Evolutionary conservation across 139 green algal species (phyloP), one percentile per base, ranked within the genome.

Genomic region (Chlamydomonas sp.): DNA sequence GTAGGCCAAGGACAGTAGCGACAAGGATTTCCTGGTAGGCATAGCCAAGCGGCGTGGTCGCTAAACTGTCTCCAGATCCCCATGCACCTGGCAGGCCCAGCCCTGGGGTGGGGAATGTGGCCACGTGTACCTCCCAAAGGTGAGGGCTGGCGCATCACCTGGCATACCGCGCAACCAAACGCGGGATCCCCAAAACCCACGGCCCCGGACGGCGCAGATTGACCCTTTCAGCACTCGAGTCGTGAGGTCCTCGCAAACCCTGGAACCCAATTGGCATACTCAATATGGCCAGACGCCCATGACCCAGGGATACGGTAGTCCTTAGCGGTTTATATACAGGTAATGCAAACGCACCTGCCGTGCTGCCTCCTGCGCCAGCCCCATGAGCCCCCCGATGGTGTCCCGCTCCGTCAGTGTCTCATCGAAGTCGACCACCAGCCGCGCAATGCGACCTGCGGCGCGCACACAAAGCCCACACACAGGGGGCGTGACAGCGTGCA

Each of bases 351-450:
- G 12, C 71, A 86, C 82, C 63, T 59, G 31, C 63, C 69, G 74
- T 80, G 58, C 79, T 5, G 90, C 91, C 63, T 91, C 77, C 20
- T 93, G 90, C 1, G 93, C 95, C 12, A 95, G 91, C 12, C 87
- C 67, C 61, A 97, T 89, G 58, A 98, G 92, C 5, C 78, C 63
- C 1, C 89, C 89, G 10, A 90, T 97, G 57, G 93, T 97, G 90
- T 98, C 96, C 6, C 71, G 73, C 3, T 80, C 66, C 17, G 91
- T 97, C 85, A 86, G 92, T 14, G 96, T 98, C 67, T 97, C 96
- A 76, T 98, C 96, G 90, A 98, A 98, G 83, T 98, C 95, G n/a
- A 94, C 85, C 0, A 96, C 94, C 72, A 98, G 90, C 6, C 95
- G 66, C 2, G 85, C 63, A 15, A 96, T 78, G 3, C 59, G 16